Evolutionary conservation across 331 rosid genomes (phyloP).

Genomic region (Quercus tomentella): DNA sequence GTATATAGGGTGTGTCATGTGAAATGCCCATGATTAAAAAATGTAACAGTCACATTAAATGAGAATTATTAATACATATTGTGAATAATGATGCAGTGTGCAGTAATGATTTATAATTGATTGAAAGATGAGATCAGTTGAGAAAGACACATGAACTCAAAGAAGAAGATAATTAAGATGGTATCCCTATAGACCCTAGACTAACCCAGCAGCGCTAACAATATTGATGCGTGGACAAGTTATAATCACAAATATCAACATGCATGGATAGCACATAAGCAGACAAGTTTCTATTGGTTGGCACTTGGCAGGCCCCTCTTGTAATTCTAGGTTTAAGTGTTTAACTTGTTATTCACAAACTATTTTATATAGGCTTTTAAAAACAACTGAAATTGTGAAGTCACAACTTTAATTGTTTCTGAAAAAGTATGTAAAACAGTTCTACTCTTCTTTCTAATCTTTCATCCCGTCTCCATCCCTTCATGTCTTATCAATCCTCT

Average conservation of each 20-base stretch:
- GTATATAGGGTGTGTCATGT: not conserved
- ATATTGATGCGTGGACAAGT: not conserved
- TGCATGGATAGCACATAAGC: not conserved
- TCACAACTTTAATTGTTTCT: too few species aligned
- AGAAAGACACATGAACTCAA: not conserved
- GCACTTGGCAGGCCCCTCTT: not conserved
- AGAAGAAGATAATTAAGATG: not conserved
- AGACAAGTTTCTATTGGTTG: conserved; percentile 1
- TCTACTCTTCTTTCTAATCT: not conserved
- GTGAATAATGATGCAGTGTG: too few species aligned
- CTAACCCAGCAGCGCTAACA: not conserved
- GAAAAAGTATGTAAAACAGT: too few species aligned
- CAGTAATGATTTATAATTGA: too few species aligned
- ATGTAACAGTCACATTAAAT: too few species aligned
- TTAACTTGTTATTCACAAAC: too few species aligned
- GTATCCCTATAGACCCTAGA: not conserved
- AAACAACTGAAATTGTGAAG: too few species aligned
- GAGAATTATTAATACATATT: too few species aligned
- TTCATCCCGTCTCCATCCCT: not conserved
- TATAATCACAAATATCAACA: not conserved
- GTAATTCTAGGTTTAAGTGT: not conserved
- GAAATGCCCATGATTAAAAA: too few species aligned
- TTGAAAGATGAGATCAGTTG: not conserved
- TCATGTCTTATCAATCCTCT: conserved; percentile 21
- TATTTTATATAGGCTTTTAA: too few species aligned